Conservation (phyloP, 345 rosid species). For the Conringia planisiliqua region DNA sequence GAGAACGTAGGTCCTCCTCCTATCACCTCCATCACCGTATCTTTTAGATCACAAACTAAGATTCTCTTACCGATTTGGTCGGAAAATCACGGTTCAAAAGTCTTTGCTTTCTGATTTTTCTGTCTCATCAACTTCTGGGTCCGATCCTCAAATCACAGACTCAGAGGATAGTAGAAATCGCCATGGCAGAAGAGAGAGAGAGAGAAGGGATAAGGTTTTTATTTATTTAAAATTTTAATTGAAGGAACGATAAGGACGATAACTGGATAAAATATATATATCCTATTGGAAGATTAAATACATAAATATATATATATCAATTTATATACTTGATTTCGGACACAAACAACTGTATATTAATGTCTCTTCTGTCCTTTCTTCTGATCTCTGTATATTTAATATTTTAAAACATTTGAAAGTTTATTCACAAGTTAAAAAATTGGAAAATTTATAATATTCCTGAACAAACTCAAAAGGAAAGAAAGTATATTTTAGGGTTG, state of each 20-base stretch:
- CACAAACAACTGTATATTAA: neutral
- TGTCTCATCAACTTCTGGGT: conserved; percentile 37
- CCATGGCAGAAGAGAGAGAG: conserved; percentile 20
- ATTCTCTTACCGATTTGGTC: neutral
- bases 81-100: neutral
- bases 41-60: conserved; percentile 12
- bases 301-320: too few species aligned
- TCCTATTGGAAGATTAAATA: neutral
- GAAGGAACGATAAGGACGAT: conserved; percentile 23
- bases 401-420: neutral
- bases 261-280: conserved; percentile 18
- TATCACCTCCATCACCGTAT: conserved; percentile 48
- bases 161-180: conserved; percentile 25
- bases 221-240: neutral
- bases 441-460: neutral
- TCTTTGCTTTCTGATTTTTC: conserved; percentile 12
- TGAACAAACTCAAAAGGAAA: neutral
- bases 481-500: neutral
- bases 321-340: too few species aligned
- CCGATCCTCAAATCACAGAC: conserved; percentile 12
- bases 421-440: neutral
- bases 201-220: conserved; percentile 30
- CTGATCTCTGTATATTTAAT: neutral
- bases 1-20: conserved; percentile 48
- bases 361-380: neutral